These are phyloP conservation scores for Entomophthora muscae DNA, from an alignment of 371 early-diverging fungal genomes.

Conservation along the genomic window DNA sequence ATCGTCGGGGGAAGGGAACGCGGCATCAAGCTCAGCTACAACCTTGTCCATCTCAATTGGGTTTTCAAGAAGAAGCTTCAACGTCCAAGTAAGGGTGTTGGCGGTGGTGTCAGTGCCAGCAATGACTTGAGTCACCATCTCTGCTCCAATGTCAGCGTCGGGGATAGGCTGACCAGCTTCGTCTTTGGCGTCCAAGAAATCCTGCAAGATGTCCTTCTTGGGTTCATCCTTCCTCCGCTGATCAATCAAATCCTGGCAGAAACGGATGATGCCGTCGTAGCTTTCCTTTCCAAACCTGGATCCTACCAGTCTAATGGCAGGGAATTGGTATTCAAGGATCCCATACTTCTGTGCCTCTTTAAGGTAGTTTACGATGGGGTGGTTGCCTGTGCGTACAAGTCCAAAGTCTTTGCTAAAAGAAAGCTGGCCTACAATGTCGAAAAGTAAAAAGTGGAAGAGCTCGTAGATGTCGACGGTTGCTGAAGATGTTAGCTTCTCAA, in stretches of 20 bases:
- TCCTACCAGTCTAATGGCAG: conserved; percentile 6
- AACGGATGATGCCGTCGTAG: not conserved
- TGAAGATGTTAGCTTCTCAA: not conserved
- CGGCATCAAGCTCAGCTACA: conserved; percentile 9
- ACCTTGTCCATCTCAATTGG: conserved; percentile 10
- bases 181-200: conserved; percentile 11
- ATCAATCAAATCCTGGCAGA: not conserved
- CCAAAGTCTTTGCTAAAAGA: conserved; percentile 27
- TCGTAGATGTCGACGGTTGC: conserved; percentile 8
- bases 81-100: conserved; percentile 12
- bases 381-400: conserved; percentile 20
- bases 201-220: conserved; percentile 13
- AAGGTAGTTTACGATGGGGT: conserved; percentile 16
- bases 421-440: conserved; percentile 27
- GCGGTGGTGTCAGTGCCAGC: conserved; percentile 16
- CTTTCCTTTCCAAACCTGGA: not conserved
- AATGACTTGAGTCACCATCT: conserved; percentile 11
- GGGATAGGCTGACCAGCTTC: conserved; percentile 10
- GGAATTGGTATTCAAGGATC: conserved; percentile 7
- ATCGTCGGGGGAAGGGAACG: not conserved
- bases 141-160: conserved; percentile 10
- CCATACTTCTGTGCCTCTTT: conserved; percentile 6
- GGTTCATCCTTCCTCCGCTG: not conserved
- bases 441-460: conserved; percentile 2
- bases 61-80: conserved; percentile 10